phyloP scores from a whole-genome alignment of 305 asterid species.

The Fraxinus nigra region DNA sequence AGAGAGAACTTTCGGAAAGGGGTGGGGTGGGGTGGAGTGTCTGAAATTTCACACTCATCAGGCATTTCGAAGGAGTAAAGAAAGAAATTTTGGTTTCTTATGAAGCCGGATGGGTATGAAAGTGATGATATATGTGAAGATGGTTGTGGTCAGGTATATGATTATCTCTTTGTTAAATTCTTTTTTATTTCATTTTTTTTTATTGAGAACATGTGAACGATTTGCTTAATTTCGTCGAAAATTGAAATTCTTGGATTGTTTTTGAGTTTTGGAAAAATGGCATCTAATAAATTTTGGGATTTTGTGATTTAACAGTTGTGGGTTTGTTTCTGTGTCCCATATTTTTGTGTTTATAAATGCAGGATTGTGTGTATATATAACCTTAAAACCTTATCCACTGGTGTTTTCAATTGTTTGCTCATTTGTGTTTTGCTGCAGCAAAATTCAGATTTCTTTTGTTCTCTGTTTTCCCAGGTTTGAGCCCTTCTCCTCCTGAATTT shows the following conservation, averaged over 20 bases:
- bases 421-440: neutral
- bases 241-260: slow-evolving; percentile 13
- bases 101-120: slow-evolving; percentile 49
- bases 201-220: neutral
- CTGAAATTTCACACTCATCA: neutral
- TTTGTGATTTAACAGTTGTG: neutral
- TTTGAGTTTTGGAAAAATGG: neutral
- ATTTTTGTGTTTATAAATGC: neutral
- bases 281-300: neutral
- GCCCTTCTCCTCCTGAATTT: slow-evolving; percentile 9
- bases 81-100: slow-evolving; percentile 17
- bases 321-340: neutral
- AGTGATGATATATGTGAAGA: slow-evolving; percentile 54
- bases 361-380: neutral
- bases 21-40: neutral
- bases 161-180: slow-evolving; percentile 3
- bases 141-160: slow-evolving; percentile 59
- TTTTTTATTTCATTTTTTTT: neutral
- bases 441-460: slow-evolving; percentile 5
- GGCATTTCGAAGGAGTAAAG: slow-evolving; percentile 3
- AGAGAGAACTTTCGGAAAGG: neutral
- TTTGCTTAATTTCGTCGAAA: neutral
- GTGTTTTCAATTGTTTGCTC: neutral
- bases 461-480: slow-evolving; percentile 6
- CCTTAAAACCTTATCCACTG: slow-evolving; percentile 11